These are phyloP conservation scores for Plasmodiophora brassicae DNA, from an alignment of 208 protist species.

Conservation along the genomic window DNA sequence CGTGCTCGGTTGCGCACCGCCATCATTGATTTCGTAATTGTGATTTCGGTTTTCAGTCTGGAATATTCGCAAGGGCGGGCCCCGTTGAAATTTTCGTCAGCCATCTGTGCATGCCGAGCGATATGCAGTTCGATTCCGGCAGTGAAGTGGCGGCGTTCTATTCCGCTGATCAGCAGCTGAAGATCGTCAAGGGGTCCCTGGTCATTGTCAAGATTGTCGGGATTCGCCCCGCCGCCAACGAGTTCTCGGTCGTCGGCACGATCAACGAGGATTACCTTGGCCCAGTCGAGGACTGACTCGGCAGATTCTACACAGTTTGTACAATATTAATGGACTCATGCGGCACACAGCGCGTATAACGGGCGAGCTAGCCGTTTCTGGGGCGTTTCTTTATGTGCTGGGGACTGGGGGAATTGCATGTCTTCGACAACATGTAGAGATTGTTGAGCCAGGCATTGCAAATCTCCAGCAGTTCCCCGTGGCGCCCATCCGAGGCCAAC, in stretches of 20 bases:
- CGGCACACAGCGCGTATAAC: no score
- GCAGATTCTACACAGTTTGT: no score
- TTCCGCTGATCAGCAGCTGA: neutral
- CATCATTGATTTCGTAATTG: neutral
- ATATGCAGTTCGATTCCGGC: constrained; percentile 9
- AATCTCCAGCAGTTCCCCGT: no score
- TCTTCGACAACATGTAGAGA: no score
- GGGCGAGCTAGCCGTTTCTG: no score
- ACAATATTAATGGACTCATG: no score
- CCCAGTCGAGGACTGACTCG: constrained; percentile 12
- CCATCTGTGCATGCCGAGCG: constrained; percentile 19
- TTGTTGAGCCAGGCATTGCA: no score
- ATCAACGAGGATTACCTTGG: constrained; percentile 29
- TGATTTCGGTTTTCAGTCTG: neutral
- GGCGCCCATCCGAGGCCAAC: no score
- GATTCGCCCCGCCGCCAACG: neutral
- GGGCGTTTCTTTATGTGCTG: no score
- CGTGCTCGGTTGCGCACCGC: neutral
- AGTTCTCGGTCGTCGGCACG: neutral
- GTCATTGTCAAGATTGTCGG: constrained; percentile 4
- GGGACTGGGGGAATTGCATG: no score
- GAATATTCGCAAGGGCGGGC: neutral
- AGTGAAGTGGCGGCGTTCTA: neutral
- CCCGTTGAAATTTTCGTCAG: constrained; percentile 43
- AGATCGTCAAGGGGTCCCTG: neutral